Conservation (phyloP, 805 yeast species). For the Candida verbasci region DNA sequence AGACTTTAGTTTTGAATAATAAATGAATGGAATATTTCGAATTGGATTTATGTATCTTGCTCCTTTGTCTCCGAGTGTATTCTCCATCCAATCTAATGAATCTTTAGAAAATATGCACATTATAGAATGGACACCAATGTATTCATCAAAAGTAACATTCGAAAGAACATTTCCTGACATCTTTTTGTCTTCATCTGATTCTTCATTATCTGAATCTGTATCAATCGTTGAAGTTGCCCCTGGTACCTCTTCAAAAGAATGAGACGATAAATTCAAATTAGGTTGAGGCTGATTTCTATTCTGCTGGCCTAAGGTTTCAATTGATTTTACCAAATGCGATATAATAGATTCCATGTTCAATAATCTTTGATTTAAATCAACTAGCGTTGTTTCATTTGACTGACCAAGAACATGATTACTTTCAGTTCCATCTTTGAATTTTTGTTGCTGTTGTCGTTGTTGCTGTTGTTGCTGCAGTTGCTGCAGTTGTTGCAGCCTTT, state of each 20-base stretch:
- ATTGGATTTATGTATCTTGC: slow-evolving; percentile 20
- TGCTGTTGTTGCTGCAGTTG: slow-evolving; percentile 2
- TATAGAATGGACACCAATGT: slow-evolving; percentile 34
- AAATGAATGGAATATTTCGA: slow-evolving; percentile 23
- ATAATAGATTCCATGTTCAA: slow-evolving; percentile 19
- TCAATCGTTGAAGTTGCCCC: neutral
- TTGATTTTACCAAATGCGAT: slow-evolving; percentile 13
- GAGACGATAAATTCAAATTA: too few species aligned
- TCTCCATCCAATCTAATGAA: slow-evolving; percentile 29
- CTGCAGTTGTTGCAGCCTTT: neutral
- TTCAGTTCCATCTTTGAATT: slow-evolving; percentile 3
- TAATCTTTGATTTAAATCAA: slow-evolving; percentile 17
- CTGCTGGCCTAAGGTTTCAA: slow-evolving; percentile 1
- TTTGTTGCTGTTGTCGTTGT: slow-evolving; percentile 7
- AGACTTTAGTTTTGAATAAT: slow-evolving; percentile 13
- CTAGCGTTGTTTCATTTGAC: too few species aligned
- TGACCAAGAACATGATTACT: too few species aligned
- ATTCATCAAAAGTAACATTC: slow-evolving; percentile 14
- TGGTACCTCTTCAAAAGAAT: neutral
- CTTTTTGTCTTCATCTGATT: slow-evolving; percentile 1
- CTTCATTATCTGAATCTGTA: slow-evolving; percentile 1
- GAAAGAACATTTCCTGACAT: neutral
- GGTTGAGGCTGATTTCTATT: too few species aligned
- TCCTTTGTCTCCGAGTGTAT: slow-evolving; percentile 19
- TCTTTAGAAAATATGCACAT: slow-evolving; percentile 30